Evolutionary conservation across 441 rosid genomes (phyloP), one percentile per base, ranked within the genome.

Genomic region (Iberis amara): DNA sequence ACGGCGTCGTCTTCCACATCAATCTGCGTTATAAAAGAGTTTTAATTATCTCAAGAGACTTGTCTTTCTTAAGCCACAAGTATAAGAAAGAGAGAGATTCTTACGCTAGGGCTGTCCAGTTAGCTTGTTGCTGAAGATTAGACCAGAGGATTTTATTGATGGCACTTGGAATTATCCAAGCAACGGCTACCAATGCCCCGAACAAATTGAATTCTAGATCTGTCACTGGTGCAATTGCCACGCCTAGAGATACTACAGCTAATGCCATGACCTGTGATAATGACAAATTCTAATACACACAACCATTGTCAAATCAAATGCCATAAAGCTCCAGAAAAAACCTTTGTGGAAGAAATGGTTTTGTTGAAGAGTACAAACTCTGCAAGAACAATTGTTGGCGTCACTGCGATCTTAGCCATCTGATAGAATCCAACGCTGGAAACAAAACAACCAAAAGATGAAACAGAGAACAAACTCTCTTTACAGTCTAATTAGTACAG

Each of bases 1-100:
- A 67, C 0, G 96, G 98, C 2, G 96, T 92, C 3, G 98, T 88
- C 82, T 82, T 92, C 98, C 96, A 92, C 98, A 92, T 92, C 77
- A 92, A 70, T 65, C 98, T 91, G 51, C 75, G 31, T 32, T 50
- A 31, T 8, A 21, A 24, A 49, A 56, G 39, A 11, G 3, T 5
- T 11, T 38, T 5, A 6, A 27, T 15, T 32, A 37, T 47, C 12
- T 59, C 10, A n/a, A 40, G 39, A 24, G 36, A 46, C 40, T 26
- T 39, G 1, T 26, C 11, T 59, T 32, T 8, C 61, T 53, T 47
- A 21, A 30, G 26, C 41, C 18, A 24, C 47, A 53, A 8, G 51
- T 15, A 55, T 21, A 43, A 21, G 3, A 9, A 37, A 28, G 30
- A 26, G 5, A 38, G 39, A 35, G 7, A 0, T 8, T 41, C 81